A percentile compares a stretch with the other conserved stretches of the same genome.
phyloP scores from a whole-genome alignment of 2,329 filamentous ascomycete genomes.

The Aspergillus calidoustus region DNA sequence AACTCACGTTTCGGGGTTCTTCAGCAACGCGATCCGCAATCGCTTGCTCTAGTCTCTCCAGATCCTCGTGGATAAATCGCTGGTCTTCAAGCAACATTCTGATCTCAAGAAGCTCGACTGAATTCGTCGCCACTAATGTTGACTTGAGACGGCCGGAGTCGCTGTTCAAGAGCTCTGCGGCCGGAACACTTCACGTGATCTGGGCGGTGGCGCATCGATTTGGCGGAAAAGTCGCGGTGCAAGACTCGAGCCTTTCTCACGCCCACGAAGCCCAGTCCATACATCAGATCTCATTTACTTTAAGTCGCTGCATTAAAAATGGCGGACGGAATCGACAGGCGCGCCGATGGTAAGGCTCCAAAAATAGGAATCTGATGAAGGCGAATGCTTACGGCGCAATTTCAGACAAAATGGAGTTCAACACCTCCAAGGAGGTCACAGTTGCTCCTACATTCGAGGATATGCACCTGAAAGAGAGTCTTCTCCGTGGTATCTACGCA shows the following conservation, averaged over 20 bases:
- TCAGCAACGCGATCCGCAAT: conserved; percentile 87
- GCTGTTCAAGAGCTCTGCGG: conserved; percentile 31
- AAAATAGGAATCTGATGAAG: conserved; percentile 3
- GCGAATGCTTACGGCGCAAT: conserved; percentile 33
- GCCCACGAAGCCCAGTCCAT: conserved; percentile 16
- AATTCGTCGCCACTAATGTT: neutral
- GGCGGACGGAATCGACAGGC: conserved; percentile 92
- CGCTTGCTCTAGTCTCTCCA: conserved; percentile 93
- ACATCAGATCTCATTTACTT: conserved; percentile 15
- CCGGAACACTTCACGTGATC: conserved; percentile 30
- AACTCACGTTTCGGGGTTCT: conserved; percentile 81
- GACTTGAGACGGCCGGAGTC: conserved; percentile 3
- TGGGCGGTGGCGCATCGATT: conserved; percentile 24
- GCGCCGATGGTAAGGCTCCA: conserved; percentile 66
- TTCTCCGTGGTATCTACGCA: conserved; percentile 95
- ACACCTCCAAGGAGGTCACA: conserved; percentile 95
- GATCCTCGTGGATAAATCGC: conserved; percentile 90
- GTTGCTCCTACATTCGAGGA: conserved; percentile 90
- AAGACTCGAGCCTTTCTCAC: conserved; percentile 13
- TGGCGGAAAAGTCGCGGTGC: conserved; percentile 31
- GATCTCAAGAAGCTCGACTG: conserved; percentile 10
- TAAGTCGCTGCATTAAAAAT: conserved; percentile 59
- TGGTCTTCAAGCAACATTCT: conserved; percentile 88
- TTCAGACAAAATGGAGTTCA: conserved; percentile 91
- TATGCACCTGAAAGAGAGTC: conserved; percentile 97